These are phyloP conservation scores for Fusarium anguioides DNA, from an alignment of 2,329 filamentous ascomycete genomes.

Conservation along the genomic window DNA sequence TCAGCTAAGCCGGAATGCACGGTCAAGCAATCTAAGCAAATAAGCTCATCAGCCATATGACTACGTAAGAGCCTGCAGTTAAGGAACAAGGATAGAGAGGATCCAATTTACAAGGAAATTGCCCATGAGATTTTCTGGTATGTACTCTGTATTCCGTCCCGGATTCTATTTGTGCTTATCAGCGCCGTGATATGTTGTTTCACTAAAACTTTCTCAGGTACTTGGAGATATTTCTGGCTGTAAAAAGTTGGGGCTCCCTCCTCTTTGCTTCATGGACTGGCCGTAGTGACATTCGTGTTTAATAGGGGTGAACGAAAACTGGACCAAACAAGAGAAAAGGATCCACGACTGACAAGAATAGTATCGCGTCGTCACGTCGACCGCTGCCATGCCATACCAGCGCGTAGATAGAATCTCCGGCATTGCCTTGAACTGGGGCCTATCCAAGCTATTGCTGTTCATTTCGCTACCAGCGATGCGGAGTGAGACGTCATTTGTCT, in stretches of 20 bases:
- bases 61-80: constrained; percentile 17
- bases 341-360: constrained; percentile 18
- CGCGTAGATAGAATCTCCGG: neutral
- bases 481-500: constrained; percentile 10
- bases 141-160: neutral
- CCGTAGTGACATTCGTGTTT: neutral
- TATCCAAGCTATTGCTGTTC: constrained; percentile 5
- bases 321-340: constrained; percentile 19
- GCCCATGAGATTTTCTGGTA: constrained; percentile 18
- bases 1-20: constrained; percentile 21
- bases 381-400: constrained; percentile 16
- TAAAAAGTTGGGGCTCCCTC: neutral
- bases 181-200: neutral
- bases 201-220: neutral
- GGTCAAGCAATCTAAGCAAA: constrained; percentile 25
- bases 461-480: constrained; percentile 9
- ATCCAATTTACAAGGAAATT: constrained; percentile 38
- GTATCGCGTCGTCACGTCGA: constrained; percentile 29
- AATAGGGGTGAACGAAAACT: constrained; percentile 13
- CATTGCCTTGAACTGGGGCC: constrained; percentile 12
- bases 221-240: neutral
- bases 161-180: constrained; percentile 6
- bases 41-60: constrained; percentile 35
- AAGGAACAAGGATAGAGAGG: constrained; percentile 12
- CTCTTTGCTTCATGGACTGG: neutral